phyloP scores from a whole-genome alignment of 345 rosid species.

The Populus nigra region DNA sequence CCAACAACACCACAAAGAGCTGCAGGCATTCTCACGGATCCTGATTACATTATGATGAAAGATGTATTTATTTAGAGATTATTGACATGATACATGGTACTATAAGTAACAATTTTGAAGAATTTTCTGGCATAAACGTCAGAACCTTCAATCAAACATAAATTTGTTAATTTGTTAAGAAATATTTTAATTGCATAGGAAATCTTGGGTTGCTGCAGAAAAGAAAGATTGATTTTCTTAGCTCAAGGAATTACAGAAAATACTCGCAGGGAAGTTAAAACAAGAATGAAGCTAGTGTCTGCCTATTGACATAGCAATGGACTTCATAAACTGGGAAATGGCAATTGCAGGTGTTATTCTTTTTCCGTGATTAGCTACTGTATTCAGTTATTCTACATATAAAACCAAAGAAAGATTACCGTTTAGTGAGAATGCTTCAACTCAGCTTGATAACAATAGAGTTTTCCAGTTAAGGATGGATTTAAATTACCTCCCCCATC shows the following conservation, averaged over 20 bases:
- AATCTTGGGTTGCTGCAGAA: background rate
- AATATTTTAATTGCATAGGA: too few relatives aligned
- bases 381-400: background rate
- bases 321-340: background rate
- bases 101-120: background rate
- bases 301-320: background rate
- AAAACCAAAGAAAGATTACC: background rate
- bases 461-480: background rate
- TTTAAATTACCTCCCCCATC: slow-evolving; percentile 67
- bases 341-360: background rate
- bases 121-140: background rate
- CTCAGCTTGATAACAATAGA: too few relatives aligned
- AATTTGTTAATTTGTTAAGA: background rate
- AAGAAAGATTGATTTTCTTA: too few relatives aligned
- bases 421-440: background rate
- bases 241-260: background rate
- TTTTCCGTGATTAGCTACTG: background rate
- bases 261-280: background rate
- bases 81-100: background rate
- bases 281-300: background rate
- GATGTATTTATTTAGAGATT: background rate
- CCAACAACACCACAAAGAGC: slow-evolving; percentile 78
- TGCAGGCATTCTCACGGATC: slow-evolving; percentile 75
- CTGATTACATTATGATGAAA: slow-evolving; percentile 24
- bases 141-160: background rate